phyloP scores from a whole-genome alignment of 1,139 yeast genomes.

The Blastobotrys indianensis region DNA sequence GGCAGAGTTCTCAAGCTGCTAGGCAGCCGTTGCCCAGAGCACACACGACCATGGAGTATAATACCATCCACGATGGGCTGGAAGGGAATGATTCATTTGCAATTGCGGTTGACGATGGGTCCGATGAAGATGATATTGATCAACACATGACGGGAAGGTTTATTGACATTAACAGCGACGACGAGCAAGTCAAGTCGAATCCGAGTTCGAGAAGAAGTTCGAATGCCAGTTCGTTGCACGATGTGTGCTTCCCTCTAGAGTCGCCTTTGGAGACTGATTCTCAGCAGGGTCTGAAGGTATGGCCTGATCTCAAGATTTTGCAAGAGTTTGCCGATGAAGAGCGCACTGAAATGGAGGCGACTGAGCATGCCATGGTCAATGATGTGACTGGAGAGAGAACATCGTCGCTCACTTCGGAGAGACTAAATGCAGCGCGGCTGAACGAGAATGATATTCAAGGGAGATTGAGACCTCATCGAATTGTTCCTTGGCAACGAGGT shows the following conservation, averaged over 20 bases:
- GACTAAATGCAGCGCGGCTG: slow-evolving; percentile 22
- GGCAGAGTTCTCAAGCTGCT: slow-evolving; percentile 18
- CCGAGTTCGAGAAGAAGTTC: slow-evolving; percentile 70
- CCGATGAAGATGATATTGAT: neutral
- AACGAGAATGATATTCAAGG: slow-evolving; percentile 66
- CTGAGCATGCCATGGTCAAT: slow-evolving; percentile 25
- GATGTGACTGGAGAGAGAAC: slow-evolving; percentile 24
- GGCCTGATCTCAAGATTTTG: slow-evolving; percentile 80
- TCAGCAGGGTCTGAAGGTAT: slow-evolving; percentile 35
- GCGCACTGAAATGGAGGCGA: slow-evolving; percentile 41
- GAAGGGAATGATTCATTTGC: slow-evolving; percentile 22
- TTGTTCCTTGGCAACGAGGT: slow-evolving; percentile 56
- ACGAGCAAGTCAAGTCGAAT: slow-evolving; percentile 41
- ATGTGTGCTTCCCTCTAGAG: slow-evolving; percentile 77
- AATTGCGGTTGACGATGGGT: slow-evolving; percentile 21
- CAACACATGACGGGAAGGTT: slow-evolving; percentile 8
- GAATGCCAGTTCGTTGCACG: slow-evolving; percentile 70
- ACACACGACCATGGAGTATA: slow-evolving; percentile 10
- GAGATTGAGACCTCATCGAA: slow-evolving; percentile 65
- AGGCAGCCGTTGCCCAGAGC: slow-evolving; percentile 13
- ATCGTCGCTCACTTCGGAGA: slow-evolving; percentile 27
- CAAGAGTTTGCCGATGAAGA: slow-evolving; percentile 76
- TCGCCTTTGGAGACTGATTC: slow-evolving; percentile 40
- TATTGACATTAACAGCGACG: slow-evolving; percentile 16
- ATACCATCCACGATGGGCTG: slow-evolving; percentile 13